Base-by-base conservation (phyloP, 345 rosid species). In the Linum tenue region DNA sequence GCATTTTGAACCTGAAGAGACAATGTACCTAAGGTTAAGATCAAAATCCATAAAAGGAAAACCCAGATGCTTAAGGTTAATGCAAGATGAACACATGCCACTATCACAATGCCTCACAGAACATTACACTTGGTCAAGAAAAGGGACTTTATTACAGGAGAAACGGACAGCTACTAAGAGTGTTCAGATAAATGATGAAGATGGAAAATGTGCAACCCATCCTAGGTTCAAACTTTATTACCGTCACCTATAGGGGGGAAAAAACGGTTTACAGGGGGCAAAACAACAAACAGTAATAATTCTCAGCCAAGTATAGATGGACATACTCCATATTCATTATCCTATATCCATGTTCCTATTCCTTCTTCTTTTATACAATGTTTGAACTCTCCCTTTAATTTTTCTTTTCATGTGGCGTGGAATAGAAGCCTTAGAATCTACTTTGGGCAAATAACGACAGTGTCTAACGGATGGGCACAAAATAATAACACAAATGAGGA, bases 1-100 rank as follows among this genome's bases (percentile, higher is more conserved):
- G 98, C 97, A 82, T 92, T 92, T 80, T 92, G 97, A 77, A 92
- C 89, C 98, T 92, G 91, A 80, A 78, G 67, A 70, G 83, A 68
- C 55, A 57, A 14, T 59, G 48, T 39, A 0, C 14, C 61, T 3
- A 35, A 2, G 50, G 14, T 37, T n/a, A 61, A 56, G 22, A 16
- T 57, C 11, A 15, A 57, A 44, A 14, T 44, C 51, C 51, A 44
- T 4, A 44, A 44, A 7, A 44, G 2, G 51, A 7, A 8, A 44
- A 8, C 12, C 10, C 12, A 2, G 12, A 44, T 44, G 7, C 12
- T 44, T 5, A 44, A 4, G 51, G 7, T 44, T 8, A 44, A 7
- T 44, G 51, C 7, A 44, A 44, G 51, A 44, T 44, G 11, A 44
- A 44, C 51, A 44, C 31, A 22, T 22, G 31, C 31, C 31, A 22